Conservation (phyloP, 305 asterid species). For the Fraxinus baroniana region DNA sequence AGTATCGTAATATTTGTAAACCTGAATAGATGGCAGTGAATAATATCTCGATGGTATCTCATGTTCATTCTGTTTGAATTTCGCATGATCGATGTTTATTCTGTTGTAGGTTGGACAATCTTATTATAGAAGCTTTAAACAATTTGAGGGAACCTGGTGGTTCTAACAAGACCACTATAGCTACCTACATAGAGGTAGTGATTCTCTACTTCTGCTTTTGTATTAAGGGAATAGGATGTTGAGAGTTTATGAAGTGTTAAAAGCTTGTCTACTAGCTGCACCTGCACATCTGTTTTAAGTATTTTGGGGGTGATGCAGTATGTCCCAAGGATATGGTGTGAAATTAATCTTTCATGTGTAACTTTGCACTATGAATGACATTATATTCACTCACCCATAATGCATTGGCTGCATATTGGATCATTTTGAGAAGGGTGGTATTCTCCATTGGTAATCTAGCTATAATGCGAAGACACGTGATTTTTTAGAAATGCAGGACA, state of each 20-base stretch:
- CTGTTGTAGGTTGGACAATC: constrained; percentile 77
- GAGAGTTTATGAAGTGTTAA: not conserved
- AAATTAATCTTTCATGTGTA: not conserved
- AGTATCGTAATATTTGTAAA: not conserved
- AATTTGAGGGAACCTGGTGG: constrained; percentile 83
- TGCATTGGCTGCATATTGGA: not conserved
- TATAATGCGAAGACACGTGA: no score
- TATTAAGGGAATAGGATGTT: not conserved
- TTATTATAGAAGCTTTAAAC: constrained; percentile 88
- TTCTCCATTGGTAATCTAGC: not conserved
- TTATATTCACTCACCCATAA: not conserved
- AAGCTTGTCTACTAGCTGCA: constrained; percentile 14
- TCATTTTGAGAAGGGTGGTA: not conserved
- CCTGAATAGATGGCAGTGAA: not conserved
- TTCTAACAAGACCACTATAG: constrained; percentile 83
- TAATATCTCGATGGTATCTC: not conserved
- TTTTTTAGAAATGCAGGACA: no score
- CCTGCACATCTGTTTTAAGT: not conserved
- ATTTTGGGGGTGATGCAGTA: not conserved
- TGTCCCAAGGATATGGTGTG: not conserved
- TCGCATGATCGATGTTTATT: constrained; percentile 3
- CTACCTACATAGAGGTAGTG: constrained; percentile 86
- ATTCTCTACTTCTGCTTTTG: constrained; percentile 13
- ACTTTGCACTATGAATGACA: not conserved
- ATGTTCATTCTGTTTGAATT: not conserved